Base-by-base conservation (phyloP, 2,329 filamentous ascomycete species). In the Clarireedia paspali region DNA sequence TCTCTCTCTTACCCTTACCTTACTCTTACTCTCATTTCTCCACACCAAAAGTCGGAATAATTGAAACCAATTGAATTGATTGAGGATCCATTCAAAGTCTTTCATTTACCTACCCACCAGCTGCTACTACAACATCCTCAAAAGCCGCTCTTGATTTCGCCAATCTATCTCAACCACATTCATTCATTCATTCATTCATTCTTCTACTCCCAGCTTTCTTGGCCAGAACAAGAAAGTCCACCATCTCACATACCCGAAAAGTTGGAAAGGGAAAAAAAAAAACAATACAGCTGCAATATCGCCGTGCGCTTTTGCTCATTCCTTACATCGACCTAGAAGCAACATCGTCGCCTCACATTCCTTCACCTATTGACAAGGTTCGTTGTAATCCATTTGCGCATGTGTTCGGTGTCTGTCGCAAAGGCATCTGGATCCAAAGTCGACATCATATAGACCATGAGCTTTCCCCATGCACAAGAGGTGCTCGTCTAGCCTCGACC, bases 211-310 rank as follows among this genome's bases (percentile, higher is more conserved):
- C 20, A 40, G 7, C 36, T 53, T 20, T 53, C 50, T 47, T 53
- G 50, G 50, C 12, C 50, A 40, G 38, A 40, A 40, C 38, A 42
- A 42, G 39, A 42, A n/a, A 34, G 2, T 12, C 4, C 12, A 34
- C 30, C 10, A 4, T 34, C 30, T 14, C 14, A 34, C 30, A 34
- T 9, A 34, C 9, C 20, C 20, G 0, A 20, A 34, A 34, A 34
- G 30, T 34, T 34, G 30, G 30, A 34, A 34, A 34, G 30, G 30
- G 12, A 20, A 45, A 46, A 10, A 20, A 20, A 20, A 20, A 20
- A 20, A 52, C n/a, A 36, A 20, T 20, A 42, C 15, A 50, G 26
- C 17, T n/a, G 50, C 50, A 44, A 52, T 44, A 36, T 53, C 47
- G 42, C 40, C 30, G 42, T 24, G 42, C 42, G 36, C 42, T 47